Conservation (phyloP, 352 stramenopile species). For the Phytopythium montanum region DNA sequence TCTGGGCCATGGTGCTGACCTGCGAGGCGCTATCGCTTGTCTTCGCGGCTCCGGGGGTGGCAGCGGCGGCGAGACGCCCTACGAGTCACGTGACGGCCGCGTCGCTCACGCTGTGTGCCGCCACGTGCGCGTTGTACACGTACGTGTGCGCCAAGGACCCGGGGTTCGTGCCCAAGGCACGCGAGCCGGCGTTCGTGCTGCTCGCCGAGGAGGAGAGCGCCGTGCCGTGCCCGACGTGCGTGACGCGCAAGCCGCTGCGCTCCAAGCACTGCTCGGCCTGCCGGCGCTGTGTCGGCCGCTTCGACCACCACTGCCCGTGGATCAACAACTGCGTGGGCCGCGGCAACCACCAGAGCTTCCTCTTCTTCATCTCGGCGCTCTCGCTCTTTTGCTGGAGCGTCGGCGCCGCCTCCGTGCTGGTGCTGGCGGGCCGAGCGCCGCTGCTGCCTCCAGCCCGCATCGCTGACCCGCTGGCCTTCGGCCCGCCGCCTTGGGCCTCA, state of each 20-base stretch:
- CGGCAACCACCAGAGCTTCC: slow-evolving; percentile 68
- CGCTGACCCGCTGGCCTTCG: slow-evolving; percentile 1
- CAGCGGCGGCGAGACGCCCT: slow-evolving; percentile 9
- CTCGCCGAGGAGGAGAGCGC: slow-evolving; percentile 56
- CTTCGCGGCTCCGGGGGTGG: slow-evolving; percentile 50
- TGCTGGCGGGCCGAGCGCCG: slow-evolving; percentile 39
- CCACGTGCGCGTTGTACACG: slow-evolving; percentile 61
- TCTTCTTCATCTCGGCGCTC: slow-evolving; percentile 60
- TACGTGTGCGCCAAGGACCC: slow-evolving; percentile 81
- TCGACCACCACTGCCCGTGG: slow-evolving; percentile 86
- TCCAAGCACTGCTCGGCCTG: slow-evolving; percentile 84
- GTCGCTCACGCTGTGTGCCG: slow-evolving; percentile 30
- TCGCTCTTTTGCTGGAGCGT: slow-evolving; percentile 47
- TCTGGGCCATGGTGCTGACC: slow-evolving; percentile 53
- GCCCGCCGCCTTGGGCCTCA: slow-evolving; percentile 6
- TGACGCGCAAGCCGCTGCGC: slow-evolving; percentile 66
- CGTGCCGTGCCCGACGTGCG: slow-evolving; percentile 76
- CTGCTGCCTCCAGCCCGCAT: slow-evolving; percentile 23
- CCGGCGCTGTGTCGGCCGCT: slow-evolving; percentile 72
- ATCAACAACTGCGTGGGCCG: slow-evolving; percentile 84
- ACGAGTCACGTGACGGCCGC: slow-evolving; percentile 21
- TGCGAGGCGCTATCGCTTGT: slow-evolving; percentile 47
- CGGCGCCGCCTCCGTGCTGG: slow-evolving; percentile 37
- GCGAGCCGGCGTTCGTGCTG: slow-evolving; percentile 67
- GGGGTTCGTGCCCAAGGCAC: slow-evolving; percentile 62